Conservation (phyloP, 495 filamentous ascomycete genomes). For the Talaromyces nanjingensis region DNA sequence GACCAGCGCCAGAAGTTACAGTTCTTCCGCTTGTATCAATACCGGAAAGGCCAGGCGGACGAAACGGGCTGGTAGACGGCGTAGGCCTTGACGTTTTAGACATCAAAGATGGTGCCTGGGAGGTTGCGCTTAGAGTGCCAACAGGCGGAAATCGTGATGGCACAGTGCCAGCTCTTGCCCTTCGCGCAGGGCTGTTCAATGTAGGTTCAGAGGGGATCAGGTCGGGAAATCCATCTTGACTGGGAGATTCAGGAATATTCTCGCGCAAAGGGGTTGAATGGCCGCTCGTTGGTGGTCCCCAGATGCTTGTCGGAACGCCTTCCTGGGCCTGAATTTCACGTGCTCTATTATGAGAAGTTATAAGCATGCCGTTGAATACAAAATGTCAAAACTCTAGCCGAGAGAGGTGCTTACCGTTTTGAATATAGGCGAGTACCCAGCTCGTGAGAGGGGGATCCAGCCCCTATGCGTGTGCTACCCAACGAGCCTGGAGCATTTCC, state of each 20-base stretch:
- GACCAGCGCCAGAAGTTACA: conserved; percentile 32
- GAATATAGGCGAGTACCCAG: conserved; percentile 72
- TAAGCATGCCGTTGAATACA: conserved; percentile 5
- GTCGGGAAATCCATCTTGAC: conserved; percentile 91
- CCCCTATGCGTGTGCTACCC: conserved; percentile 71
- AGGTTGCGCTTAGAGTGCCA: conserved; percentile 50
- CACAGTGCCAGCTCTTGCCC: conserved; percentile 90
- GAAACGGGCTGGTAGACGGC: conserved; percentile 86
- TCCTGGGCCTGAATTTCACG: conserved; percentile 97
- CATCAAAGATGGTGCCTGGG: conserved; percentile 56
- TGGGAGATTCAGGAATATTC: conserved; percentile 94
- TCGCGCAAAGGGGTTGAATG: conserved; percentile 94
- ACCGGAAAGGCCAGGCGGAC: conserved; percentile 64
- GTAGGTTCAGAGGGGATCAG: conserved; percentile 60
- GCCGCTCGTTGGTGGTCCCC: conserved; percentile 93
- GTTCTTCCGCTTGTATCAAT: conserved; percentile 52
- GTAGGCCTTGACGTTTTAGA: conserved; percentile 82
- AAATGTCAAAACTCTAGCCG: neutral
- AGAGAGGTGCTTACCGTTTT: conserved; percentile 64
- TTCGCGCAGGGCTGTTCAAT: conserved; percentile 53
- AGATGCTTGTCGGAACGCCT: conserved; percentile 76
- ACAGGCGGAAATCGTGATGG: conserved; percentile 86
- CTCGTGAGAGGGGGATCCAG: conserved; percentile 96
- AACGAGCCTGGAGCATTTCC: conserved; percentile 61
- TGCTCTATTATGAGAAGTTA: conserved; percentile 47